Evolutionary conservation across 2,329 filamentous ascomycete genomes (phyloP), one percentile per base, ranked within the genome.

Genomic region (Tricladium varicosporioides): DNA sequence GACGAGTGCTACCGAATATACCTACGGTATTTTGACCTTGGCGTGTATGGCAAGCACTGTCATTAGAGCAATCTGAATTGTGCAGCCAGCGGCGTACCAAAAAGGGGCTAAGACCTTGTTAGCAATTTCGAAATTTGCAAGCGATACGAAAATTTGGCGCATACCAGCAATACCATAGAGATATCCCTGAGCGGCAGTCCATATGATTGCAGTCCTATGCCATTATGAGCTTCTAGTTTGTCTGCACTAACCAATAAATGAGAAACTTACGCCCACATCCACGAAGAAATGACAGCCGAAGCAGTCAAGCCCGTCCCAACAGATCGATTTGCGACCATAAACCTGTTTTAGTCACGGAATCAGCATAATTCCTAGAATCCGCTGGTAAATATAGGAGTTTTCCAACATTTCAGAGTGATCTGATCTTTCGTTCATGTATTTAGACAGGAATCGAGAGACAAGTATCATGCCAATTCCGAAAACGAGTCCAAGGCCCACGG

Each of bases 281-380:
- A 96, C 7, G 87, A 91, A 10, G 87, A 92, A 2, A 95, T 90
- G 14, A 96, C 91, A 27, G 91, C 91, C 2, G 89, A 89, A 10
- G 89, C 89, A 1, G 95, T 90, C 13, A 96, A 79, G 42, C 91
- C 91, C 5, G 89, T 91, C 70, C 95, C 95, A 65, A 96, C 89
- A 1, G 88, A 91, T 59, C 91, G 80, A 15, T 91, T 91, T 46
- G 91, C 91, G 0, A 91, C 95, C 60, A 82, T 91, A 78, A 95
- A 95, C 83, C 91, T 92, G 74, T 95, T 91, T 8, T 88, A 92
- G 0, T 91, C 95, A 18, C 71, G 94, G 90, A 2, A 92, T 76
- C 71, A 92, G 91, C 75, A 84, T 79, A 67, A 85, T 84, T 70
- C 86, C 86, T 64, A 79, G 60, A 36, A 59, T 61, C 43, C 63